Base-by-base conservation (phyloP, 169 alveolate genomes). In the Besnoitia besnoiti region DNA sequence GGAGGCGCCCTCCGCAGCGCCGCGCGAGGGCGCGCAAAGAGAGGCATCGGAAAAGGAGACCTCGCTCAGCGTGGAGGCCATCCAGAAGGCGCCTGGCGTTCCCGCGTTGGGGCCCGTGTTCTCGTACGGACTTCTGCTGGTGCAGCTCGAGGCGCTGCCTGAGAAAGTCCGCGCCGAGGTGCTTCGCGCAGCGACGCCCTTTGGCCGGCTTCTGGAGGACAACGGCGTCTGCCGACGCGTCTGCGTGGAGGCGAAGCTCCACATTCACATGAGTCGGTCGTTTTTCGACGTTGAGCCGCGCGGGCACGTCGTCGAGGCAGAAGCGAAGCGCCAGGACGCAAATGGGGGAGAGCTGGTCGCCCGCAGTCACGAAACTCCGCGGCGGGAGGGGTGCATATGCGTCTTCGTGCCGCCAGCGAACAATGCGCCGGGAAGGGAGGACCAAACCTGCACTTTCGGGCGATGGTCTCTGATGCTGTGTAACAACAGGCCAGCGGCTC, bases 41-140 rank as follows among this genome's bases (percentile, higher is more conserved):
- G 24, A 16, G 16, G 59, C 59, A 16, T 49, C 16, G 59, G 24
- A 49, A 16, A n/a, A n/a, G n/a, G n/a, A 49, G 55, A 8, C 24
- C 14, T 49, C 55, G 14, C 24, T 49, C 67, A n/a, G n/a, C 67
- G 12, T 55, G 33, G n/a, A 3, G 67, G 3, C 12, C n/a, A 5
- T 55, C 67, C 33, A 19, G 24, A 5, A 55, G n/a, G n/a, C n/a
- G n/a, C n/a, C 67, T 5, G 67, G 27, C 30, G 67, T 1, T 0
- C 4, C 67, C 67, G 19, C 59, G 42, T 75, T 5, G 51, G 87
- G 87, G n/a, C 87, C 87, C 16, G 87, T 55, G 39, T 39, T 77
- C 5, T 77, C 87, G 21, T 77, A 77, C 87, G 87, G 87, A 0
- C 50, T 77, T 0, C 87, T 77, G 7, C 87, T 77, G 59, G 59